These are phyloP conservation scores for Candolleomyces eurysporus DNA, from an alignment of 768 basidiomycete species.

Conservation along the genomic window DNA sequence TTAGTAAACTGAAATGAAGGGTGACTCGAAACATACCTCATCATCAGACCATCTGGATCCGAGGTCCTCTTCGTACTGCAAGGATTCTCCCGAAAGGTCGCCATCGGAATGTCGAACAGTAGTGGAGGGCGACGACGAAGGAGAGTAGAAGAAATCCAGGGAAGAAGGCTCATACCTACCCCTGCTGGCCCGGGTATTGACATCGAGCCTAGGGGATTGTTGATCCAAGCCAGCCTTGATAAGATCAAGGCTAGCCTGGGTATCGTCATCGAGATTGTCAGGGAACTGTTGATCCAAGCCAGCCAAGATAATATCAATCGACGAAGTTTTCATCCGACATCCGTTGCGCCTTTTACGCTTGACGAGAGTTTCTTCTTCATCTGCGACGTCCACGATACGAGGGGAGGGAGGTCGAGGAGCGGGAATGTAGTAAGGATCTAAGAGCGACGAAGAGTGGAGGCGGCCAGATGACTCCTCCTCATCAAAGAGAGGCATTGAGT, in stretches of 20 bases:
- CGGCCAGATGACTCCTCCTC: not conserved
- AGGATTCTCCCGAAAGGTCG: not conserved
- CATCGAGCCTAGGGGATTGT: not conserved
- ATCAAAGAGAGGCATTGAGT: slow-evolving; percentile 9
- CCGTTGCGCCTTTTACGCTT: slow-evolving; percentile 6
- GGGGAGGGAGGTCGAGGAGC: not conserved
- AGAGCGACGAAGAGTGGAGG: slow-evolving; percentile 2
- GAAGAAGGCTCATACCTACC: not conserved
- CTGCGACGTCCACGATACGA: not conserved
- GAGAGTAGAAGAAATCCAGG: not conserved
- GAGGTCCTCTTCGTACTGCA: not conserved
- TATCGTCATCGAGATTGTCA: not conserved
- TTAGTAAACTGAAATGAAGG: not conserved
- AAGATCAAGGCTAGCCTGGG: not conserved
- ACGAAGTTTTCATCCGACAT: slow-evolving; percentile 5
- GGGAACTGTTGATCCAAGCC: slow-evolving; percentile 9
- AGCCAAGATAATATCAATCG: slow-evolving; percentile 9
- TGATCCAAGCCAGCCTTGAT: not conserved
- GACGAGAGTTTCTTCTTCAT: not conserved
- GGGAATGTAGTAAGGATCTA: not conserved
- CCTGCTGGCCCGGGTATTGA: not conserved
- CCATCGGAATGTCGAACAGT: not conserved
- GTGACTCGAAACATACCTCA: not conserved
- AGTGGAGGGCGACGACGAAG: not conserved
- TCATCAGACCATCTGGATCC: slow-evolving; percentile 6